phyloP scores from a whole-genome alignment of 202 grass and related monocot species.

The Eragrostis tef region DNA sequence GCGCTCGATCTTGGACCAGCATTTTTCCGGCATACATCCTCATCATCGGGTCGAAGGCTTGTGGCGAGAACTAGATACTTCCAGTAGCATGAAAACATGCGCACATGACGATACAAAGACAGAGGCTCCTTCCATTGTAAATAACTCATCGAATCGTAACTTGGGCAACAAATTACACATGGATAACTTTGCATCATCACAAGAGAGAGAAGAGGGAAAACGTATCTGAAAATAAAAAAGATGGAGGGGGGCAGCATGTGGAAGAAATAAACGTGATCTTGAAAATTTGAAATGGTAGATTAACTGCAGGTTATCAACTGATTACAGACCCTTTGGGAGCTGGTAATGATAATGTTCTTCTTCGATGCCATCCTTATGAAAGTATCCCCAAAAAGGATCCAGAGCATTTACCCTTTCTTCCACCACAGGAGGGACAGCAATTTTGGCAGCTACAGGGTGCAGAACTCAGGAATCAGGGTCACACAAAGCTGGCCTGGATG shows the following conservation, averaged over 20 bases:
- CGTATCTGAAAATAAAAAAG: background rate
- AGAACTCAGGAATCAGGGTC: conserved; percentile 32
- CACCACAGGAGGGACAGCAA: background rate
- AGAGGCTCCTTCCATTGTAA: background rate
- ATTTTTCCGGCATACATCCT: background rate
- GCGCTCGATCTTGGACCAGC: conserved; percentile 27
- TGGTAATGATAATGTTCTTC: background rate
- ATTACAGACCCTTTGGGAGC: background rate
- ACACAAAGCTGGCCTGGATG: conserved; percentile 17
- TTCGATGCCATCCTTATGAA: conserved; percentile 23
- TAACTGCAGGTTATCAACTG: background rate
- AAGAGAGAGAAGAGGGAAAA: background rate
- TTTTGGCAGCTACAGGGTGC: conserved; percentile 13
- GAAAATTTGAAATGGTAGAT: background rate
- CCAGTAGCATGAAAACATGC: conserved; percentile 30
- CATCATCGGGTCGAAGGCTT: background rate
- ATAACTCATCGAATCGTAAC: background rate
- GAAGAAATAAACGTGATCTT: background rate
- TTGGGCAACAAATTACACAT: background rate
- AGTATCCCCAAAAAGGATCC: conserved; percentile 47
- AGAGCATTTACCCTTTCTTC: conserved; percentile 49
- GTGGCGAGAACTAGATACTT: conserved; percentile 19
- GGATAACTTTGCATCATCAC: background rate
- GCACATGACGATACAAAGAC: background rate
- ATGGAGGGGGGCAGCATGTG: too few relatives aligned